Conservation (phyloP, 148 eudicot genomes). For the Rhododendron ovatum region DNA sequence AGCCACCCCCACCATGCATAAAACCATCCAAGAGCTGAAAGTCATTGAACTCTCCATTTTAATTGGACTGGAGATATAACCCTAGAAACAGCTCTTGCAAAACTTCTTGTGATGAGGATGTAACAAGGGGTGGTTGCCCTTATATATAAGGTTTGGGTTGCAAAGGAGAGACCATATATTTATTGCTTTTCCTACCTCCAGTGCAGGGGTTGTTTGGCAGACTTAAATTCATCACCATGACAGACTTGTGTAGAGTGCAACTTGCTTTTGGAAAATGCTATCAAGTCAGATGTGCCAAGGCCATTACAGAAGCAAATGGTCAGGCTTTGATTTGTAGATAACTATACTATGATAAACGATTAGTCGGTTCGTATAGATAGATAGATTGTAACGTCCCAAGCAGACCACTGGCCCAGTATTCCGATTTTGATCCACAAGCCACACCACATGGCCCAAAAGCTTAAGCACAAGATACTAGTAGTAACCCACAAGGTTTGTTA, state of each 20-base stretch:
- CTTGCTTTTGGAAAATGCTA: neutral
- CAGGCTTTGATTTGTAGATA: neutral
- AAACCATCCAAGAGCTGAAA: neutral
- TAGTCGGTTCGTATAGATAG: too few relatives aligned
- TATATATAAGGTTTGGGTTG: neutral
- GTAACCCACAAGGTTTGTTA: too few relatives aligned
- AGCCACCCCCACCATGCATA: neutral
- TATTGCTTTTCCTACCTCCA: constrained; percentile 18
- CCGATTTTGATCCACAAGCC: too few relatives aligned
- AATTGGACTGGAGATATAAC: neutral
- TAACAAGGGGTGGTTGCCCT: neutral
- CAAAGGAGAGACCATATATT: neutral
- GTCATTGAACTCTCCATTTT: constrained; percentile 11
- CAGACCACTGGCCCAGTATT: too few relatives aligned
- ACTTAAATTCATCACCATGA: constrained; percentile 13
- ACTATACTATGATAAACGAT: too few relatives aligned
- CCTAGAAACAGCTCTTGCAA: neutral
- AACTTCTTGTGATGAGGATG: constrained; percentile 8
- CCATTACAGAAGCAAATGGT: neutral
- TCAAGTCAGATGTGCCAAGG: neutral
- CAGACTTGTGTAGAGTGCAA: neutral
- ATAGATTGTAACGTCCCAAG: too few relatives aligned
- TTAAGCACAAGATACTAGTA: too few relatives aligned
- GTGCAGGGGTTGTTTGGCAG: neutral
- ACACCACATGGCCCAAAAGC: too few relatives aligned